These are phyloP conservation scores for Moelleriella libera DNA, from an alignment of 2,329 filamentous ascomycete genomes.

Conservation along the genomic window DNA sequence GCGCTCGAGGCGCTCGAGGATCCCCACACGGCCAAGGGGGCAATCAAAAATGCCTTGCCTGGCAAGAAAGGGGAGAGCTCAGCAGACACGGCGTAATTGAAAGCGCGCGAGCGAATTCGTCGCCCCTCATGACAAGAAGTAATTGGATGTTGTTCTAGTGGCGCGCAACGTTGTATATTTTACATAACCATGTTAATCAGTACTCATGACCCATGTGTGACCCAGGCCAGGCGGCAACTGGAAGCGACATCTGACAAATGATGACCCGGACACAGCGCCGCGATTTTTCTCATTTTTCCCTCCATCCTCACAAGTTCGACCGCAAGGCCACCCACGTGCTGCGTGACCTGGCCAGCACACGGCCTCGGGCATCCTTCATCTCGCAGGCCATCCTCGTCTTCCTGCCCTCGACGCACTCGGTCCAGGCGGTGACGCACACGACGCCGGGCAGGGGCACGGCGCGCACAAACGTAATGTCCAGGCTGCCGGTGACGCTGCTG, in stretches of 20 bases:
- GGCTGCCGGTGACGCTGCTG: constrained; percentile 17
- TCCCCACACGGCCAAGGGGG: constrained; percentile 28
- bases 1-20: constrained; percentile 37
- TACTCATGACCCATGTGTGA: no score
- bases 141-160: no score
- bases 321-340: constrained; percentile 19
- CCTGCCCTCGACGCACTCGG: constrained; percentile 17
- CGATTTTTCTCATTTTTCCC: neutral
- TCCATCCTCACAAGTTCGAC: constrained; percentile 11
- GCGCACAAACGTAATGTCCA: constrained; percentile 20
- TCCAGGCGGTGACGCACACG: constrained; percentile 15
- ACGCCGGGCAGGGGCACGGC: constrained; percentile 15
- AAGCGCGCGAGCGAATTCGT: no score
- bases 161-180: no score
- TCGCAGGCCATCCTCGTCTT: constrained; percentile 17
- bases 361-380: constrained; percentile 14
- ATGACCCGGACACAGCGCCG: no score
- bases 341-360: constrained; percentile 14
- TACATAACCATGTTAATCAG: no score
- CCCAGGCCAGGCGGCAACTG: no score
- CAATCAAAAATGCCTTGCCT: constrained; percentile 13
- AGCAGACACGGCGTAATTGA: neutral
- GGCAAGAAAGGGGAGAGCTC: constrained; percentile 6
- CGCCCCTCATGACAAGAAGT: no score
- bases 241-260: no score